phyloP scores from a whole-genome alignment of 768 basidiomycete species.

The Sporobolomyces pararoseus region DNA sequence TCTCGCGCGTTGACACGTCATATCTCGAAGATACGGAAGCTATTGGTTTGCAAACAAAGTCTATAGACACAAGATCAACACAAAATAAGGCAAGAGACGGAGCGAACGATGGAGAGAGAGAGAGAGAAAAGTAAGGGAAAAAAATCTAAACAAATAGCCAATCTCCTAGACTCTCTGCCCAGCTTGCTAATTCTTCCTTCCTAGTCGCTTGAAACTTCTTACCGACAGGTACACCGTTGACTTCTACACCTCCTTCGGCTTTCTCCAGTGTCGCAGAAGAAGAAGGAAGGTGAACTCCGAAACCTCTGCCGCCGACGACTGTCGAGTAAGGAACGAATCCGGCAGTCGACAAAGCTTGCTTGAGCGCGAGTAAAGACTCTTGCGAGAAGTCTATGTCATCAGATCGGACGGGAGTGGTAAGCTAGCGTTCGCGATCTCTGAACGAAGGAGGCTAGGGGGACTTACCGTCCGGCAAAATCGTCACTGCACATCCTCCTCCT shows the following conservation, averaged over 20 bases:
- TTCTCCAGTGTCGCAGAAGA: neutral
- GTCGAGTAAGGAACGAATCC: slow-evolving; percentile 83
- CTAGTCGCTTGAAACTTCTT: slow-evolving; percentile 29
- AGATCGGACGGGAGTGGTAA: slow-evolving; percentile 3
- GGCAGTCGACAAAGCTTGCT: slow-evolving; percentile 59
- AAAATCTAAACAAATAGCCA: slow-evolving; percentile 39
- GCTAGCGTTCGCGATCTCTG: too few relatives aligned
- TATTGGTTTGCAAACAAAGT: too few relatives aligned
- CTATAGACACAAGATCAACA: neutral
- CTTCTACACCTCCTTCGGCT: slow-evolving; percentile 43
- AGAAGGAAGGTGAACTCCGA: slow-evolving; percentile 59
- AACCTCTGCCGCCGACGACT: slow-evolving; percentile 85
- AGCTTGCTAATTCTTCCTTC: slow-evolving; percentile 31
- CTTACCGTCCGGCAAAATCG: slow-evolving; percentile 87
- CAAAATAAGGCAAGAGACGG: neutral
- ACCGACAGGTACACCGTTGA: slow-evolving; percentile 14
- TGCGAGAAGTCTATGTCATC: slow-evolving; percentile 64
- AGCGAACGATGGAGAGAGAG: neutral
- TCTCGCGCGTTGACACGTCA: too few relatives aligned
- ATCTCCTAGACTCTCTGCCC: slow-evolving; percentile 28
- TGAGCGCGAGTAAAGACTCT: slow-evolving; percentile 59
- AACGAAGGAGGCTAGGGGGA: slow-evolving; percentile 12
- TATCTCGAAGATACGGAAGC: too few relatives aligned
- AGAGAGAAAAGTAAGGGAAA: too few relatives aligned
- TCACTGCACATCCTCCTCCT: slow-evolving; percentile 96